Evolutionary conservation across 495 filamentous ascomycete species (phyloP).

Genomic region (Rostrohypoxylon terebratum): DNA sequence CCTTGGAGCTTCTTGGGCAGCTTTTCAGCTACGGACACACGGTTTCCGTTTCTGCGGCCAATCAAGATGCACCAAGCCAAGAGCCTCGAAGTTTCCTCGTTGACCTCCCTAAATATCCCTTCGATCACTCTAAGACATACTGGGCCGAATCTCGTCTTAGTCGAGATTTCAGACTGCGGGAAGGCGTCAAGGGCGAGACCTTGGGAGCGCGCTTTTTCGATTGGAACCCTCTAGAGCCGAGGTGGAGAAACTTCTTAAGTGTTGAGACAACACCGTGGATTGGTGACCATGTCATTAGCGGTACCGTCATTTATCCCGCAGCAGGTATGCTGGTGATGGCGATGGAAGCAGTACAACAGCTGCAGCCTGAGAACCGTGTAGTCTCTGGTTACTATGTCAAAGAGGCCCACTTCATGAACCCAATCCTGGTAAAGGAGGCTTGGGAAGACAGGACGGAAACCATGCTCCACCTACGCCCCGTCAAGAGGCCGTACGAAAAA

Average conservation of each 20-base stretch:
- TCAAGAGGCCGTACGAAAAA: constrained; percentile 42
- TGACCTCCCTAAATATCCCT: constrained; percentile 45
- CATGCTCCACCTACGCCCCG: constrained; percentile 46
- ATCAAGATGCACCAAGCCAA: constrained; percentile 27
- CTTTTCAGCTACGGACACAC: constrained; percentile 35
- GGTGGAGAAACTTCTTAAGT: constrained; percentile 60
- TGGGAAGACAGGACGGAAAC: constrained; percentile 49
- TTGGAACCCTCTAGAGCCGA: constrained; percentile 44
- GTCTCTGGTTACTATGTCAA: constrained; percentile 51
- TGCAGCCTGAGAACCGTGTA: constrained; percentile 26
- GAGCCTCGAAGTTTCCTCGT: constrained; percentile 36
- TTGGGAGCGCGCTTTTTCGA: constrained; percentile 42
- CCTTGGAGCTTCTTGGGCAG: constrained; percentile 28
- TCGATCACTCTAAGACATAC: constrained; percentile 46
- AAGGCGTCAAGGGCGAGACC: constrained; percentile 35
- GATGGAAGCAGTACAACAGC: constrained; percentile 58
- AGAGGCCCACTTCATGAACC: constrained; percentile 50
- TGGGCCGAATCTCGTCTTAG: constrained; percentile 53
- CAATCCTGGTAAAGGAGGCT: constrained; percentile 49
- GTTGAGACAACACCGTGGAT: constrained; percentile 62
- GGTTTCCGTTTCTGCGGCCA: constrained; percentile 39
- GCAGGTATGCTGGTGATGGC: constrained; percentile 67
- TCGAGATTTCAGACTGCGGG: constrained; percentile 43
- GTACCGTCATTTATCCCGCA: constrained; percentile 64
- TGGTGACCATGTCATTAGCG: constrained; percentile 56